phyloP scores from a whole-genome alignment of 2,329 filamentous ascomycete genomes.

The Trichoderma simmonsii region DNA sequence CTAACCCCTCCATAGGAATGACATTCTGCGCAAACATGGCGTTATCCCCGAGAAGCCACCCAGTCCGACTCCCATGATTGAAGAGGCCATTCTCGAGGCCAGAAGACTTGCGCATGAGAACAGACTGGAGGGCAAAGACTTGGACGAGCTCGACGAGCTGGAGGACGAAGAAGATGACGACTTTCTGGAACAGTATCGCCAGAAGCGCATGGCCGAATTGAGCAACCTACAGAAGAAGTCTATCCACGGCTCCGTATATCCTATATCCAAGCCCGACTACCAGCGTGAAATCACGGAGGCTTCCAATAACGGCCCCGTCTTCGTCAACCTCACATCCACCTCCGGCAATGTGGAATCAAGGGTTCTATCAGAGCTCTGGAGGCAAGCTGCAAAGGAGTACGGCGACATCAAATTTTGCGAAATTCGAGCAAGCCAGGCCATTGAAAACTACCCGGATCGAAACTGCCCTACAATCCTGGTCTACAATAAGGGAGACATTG shows the following conservation, averaged over 20 bases:
- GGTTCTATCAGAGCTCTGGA: constrained; percentile 81
- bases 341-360: constrained; percentile 81
- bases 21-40: constrained; percentile 94
- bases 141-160: constrained; percentile 88
- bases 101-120: constrained; percentile 85
- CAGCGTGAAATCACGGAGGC: constrained; percentile 87
- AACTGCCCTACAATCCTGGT: constrained; percentile 94
- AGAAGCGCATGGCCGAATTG: constrained; percentile 84
- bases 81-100: constrained; percentile 87
- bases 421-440: constrained; percentile 86
- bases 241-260: constrained; percentile 86
- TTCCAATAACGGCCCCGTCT: constrained; percentile 63
- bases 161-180: constrained; percentile 95
- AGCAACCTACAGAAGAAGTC: constrained; percentile 70
- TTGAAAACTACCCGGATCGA: constrained; percentile 91
- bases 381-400: constrained; percentile 76
- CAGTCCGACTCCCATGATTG: constrained; percentile 91
- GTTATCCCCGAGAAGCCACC: constrained; percentile 97
- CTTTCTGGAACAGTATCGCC: constrained; percentile 82
- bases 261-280: constrained; percentile 92
- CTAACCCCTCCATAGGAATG: constrained; percentile 66
- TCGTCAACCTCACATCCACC: constrained; percentile 80
- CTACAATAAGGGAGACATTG: constrained; percentile 90
- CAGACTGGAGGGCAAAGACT: constrained; percentile 85
- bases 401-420: constrained; percentile 98